Conservation (phyloP, 2,329 filamentous ascomycete species). For the Tolypocladium amazonense region DNA sequence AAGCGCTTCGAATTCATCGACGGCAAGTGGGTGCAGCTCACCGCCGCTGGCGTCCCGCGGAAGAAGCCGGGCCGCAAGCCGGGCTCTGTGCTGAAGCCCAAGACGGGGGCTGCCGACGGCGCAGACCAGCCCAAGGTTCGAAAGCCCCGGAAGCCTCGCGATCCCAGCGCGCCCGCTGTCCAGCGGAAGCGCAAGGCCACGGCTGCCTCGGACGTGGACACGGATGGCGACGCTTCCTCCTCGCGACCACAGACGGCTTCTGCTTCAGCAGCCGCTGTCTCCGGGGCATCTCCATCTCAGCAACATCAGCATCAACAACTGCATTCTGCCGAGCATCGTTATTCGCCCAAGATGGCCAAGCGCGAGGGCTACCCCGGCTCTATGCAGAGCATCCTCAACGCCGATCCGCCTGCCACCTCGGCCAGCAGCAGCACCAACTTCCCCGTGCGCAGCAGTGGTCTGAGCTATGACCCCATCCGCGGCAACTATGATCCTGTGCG, state of each 20-base stretch:
- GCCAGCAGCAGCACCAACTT: conserved; percentile 29
- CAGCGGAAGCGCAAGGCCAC: conserved; percentile 45
- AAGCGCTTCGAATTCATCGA: conserved; percentile 25
- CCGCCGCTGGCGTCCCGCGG: conserved; percentile 45
- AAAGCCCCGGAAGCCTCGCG: conserved; percentile 45
- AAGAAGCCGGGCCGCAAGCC: conserved; percentile 59
- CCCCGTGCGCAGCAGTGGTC: conserved; percentile 56
- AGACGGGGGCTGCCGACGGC: conserved; percentile 20
- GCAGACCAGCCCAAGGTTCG: conserved; percentile 37
- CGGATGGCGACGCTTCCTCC: conserved; percentile 15
- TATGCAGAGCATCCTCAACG: conserved; percentile 47
- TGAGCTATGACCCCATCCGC: conserved; percentile 83
- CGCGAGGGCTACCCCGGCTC: conserved; percentile 39
- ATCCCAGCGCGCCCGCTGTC: conserved; percentile 45
- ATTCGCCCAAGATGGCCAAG: conserved; percentile 36
- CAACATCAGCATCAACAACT: conserved; percentile 15
- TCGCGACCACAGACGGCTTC: conserved; percentile 19
- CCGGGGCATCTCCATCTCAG: conserved; percentile 7
- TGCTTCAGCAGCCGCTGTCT: conserved; percentile 11
- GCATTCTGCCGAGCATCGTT: conserved; percentile 20
- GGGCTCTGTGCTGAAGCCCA: conserved; percentile 40
- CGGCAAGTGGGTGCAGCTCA: conserved; percentile 36
- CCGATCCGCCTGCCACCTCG: conserved; percentile 33
- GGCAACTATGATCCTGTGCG: conserved; percentile 59
- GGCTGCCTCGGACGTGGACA: conserved; percentile 25